Percentiles rank a stretch among this genome's conserved stretches.
phyloP scores from a whole-genome alignment of 768 basidiomycete genomes.

The Hydnum rufescens region DNA sequence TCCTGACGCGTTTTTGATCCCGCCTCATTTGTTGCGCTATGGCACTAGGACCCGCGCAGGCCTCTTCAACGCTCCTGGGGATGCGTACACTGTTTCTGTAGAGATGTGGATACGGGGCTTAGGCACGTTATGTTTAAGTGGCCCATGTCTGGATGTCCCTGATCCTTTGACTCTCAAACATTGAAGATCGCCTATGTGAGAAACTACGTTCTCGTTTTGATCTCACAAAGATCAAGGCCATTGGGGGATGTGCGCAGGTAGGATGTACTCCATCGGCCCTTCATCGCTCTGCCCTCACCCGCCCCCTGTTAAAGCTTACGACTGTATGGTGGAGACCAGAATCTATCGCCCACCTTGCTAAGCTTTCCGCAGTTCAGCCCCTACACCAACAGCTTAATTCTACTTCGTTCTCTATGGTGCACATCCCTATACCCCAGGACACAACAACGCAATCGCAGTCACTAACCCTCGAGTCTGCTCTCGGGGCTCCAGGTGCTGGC shows the following conservation, averaged over 20 bases:
- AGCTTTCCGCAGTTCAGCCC: conserved; percentile 49
- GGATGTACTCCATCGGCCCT: conserved; percentile 3
- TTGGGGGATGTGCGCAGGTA: conserved; percentile 65
- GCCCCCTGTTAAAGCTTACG: not conserved
- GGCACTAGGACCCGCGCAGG: conserved; percentile 56
- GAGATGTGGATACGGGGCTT: conserved; percentile 84
- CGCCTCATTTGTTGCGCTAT: conserved; percentile 7
- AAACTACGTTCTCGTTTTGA: conserved; percentile 54
- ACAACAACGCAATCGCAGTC: conserved; percentile 67
- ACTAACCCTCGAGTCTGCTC: conserved; percentile 47
- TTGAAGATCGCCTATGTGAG: conserved; percentile 52
- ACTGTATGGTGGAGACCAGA: conserved; percentile 72
- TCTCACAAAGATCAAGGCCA: conserved; percentile 46
- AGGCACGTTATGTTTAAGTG: conserved; percentile 28
- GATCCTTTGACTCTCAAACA: conserved; percentile 2
- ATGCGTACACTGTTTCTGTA: conserved; percentile 72
- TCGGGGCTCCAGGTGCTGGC: conserved; percentile 65
- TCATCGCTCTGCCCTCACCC: conserved; percentile 2
- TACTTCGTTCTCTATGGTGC: conserved; percentile 48
- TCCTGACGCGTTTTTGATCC: not conserved
- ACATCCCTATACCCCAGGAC: conserved; percentile 57
- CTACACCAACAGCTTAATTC: conserved; percentile 49
- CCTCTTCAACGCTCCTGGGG: conserved; percentile 69
- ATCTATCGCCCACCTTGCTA: conserved; percentile 48
- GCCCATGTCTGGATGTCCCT: not conserved